A percentile compares a stretch with the other conserved stretches of the same genome.
Evolutionary conservation across 352 stramenopile species (phyloP).

Genomic region (Phytophthora crassamura): DNA sequence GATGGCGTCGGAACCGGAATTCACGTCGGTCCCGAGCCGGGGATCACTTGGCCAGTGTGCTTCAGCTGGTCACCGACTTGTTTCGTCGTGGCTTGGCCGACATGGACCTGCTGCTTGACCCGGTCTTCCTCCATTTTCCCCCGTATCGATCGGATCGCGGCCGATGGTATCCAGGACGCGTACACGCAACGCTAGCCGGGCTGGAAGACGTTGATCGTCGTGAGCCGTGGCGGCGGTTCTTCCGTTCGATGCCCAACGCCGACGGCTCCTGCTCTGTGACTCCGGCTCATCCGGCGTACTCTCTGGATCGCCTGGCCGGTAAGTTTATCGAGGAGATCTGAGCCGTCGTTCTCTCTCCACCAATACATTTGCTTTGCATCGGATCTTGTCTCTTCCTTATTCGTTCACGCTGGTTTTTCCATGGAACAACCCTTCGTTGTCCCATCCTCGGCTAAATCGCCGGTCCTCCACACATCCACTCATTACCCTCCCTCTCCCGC

Average conservation of each 20-base stretch:
- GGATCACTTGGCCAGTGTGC: not conserved
- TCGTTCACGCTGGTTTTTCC: too few relatives aligned
- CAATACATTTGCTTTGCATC: too few relatives aligned
- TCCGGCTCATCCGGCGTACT: not conserved
- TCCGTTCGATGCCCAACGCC: not conserved
- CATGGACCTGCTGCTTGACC: conserved; percentile 12
- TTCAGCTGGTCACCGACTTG: not conserved
- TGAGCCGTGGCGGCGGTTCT: conserved; percentile 13
- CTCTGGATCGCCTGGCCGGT: not conserved
- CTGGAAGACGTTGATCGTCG: not conserved
- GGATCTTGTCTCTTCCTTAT: not conserved
- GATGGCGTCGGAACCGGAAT: not conserved
- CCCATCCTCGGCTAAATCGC: conserved; percentile 4
- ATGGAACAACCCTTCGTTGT: conserved; percentile 6
- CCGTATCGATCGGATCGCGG: not conserved
- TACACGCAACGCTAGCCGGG: not conserved
- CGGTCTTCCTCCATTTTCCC: conserved; percentile 3
- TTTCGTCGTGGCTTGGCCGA: not conserved
- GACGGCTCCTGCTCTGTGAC: not conserved
- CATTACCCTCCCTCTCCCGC: not conserved
- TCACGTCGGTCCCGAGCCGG: conserved; percentile 8
- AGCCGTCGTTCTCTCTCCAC: too few relatives aligned
- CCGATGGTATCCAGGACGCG: not conserved
- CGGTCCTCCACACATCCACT: conserved; percentile 3
- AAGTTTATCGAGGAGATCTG: conserved; percentile 2